Base-by-base conservation (phyloP, 139 green algal species). In the Ettlia oleoabundans region DNA sequence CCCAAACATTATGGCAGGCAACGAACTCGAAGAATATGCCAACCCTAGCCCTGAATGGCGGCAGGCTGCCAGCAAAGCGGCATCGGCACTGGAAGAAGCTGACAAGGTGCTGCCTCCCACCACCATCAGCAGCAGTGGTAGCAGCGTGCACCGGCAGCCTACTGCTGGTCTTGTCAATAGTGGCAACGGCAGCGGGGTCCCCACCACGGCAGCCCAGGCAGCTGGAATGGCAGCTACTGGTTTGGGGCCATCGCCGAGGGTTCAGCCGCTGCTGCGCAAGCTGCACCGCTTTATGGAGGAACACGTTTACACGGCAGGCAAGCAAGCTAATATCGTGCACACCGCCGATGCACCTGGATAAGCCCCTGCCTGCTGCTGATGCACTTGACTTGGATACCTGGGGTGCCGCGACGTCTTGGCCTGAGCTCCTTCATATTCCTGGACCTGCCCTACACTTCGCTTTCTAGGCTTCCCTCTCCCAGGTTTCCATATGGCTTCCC, bases 211-310 rank as follows among this genome's bases (percentile, higher is more conserved):
- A 10, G 61, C 76, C 18, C 40, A 41, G 18, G 61, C 32, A 42
- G 77, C 43, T 42, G 63, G 63, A 18, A 33, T 38, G 24, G 7
- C 35, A 4, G 71, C 32, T 1, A 47, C 35, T 26, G 80, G 86
- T 13, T 77, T 90, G 75, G 74, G 55, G 7, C 81, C 87, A 21
- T 90, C 90, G 19, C 61, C 84, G 0, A 71, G 81, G 0, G 92
- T 88, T 15, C 28, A 72, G 43, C 81, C 85, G 43, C 82, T 97
- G 62, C 70, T 89, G 33, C 30, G 28, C 8, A 71, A 40, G 3
- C 71, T 99, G 71, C 35, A 85, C 32, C 52, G 37, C 0, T 99
- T 99, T 74, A 94, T 99, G 90, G 41, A 78, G 22, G 76, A 92
- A 76, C 88, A 95, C 65, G 88, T 99, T 35, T 91, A 93, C 58